Evolutionary conservation across 1,284 basidiomycete genomes (phyloP).

Genomic region (Papiliotrema nemorosa): DNA sequence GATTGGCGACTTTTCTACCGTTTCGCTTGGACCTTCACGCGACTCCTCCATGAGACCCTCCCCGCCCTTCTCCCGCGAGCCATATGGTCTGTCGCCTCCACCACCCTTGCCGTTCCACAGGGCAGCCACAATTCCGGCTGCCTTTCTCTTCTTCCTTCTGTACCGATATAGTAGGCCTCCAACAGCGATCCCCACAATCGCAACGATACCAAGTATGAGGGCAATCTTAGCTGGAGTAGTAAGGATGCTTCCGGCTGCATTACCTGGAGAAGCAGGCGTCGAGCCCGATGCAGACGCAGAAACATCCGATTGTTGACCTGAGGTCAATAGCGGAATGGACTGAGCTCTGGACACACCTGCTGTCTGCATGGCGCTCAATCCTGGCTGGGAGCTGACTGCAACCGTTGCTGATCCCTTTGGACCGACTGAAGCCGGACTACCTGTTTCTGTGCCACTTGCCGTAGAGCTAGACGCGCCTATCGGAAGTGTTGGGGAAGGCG

Average conservation of each 20-base stretch:
- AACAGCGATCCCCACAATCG: slow-evolving; percentile 9
- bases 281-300: background rate
- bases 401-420: too few relatives aligned
- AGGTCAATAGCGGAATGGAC: too few relatives aligned
- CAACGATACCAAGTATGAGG: slow-evolving; percentile 14
- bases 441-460: too few relatives aligned
- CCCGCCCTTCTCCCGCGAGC: slow-evolving; percentile 24
- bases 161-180: slow-evolving; percentile 9
- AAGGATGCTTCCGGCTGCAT: background rate
- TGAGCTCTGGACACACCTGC: too few relatives aligned
- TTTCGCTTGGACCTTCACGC: background rate
- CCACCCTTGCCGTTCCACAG: background rate
- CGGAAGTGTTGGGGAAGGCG: too few relatives aligned
- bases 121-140: background rate
- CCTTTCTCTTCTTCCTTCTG: slow-evolving; percentile 8
- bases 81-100: slow-evolving; percentile 16
- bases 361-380: too few relatives aligned
- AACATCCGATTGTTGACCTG: too few relatives aligned
- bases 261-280: slow-evolving; percentile 1
- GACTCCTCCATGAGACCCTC: slow-evolving; percentile 18
- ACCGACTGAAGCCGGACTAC: too few relatives aligned
- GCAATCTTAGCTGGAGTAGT: slow-evolving; percentile 13
- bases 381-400: too few relatives aligned
- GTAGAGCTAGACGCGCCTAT: too few relatives aligned
- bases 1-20: slow-evolving; percentile 3